phyloP scores from a whole-genome alignment of 1,284 basidiomycete species.

The Naganishia cerealis region DNA sequence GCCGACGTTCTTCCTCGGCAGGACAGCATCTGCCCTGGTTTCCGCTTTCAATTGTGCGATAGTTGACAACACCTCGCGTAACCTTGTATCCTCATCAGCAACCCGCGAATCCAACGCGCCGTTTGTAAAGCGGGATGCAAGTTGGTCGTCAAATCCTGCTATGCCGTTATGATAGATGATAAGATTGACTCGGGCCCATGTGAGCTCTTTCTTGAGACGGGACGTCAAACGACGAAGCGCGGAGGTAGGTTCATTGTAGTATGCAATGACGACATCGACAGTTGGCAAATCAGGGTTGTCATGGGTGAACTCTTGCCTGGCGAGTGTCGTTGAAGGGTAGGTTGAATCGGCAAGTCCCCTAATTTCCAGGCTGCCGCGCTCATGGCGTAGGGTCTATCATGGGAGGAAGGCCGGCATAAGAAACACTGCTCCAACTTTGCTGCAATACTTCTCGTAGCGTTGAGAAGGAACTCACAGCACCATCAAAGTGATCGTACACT shows the following conservation, averaged over 20 bases:
- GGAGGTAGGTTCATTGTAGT: constrained; percentile 18
- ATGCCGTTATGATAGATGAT: constrained; percentile 17
- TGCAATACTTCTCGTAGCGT: not conserved
- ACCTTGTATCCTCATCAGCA: not conserved
- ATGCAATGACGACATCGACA: constrained; percentile 17
- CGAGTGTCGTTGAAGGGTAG: not conserved
- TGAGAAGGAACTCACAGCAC: not conserved
- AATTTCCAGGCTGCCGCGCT: not conserved
- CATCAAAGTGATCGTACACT: not conserved
- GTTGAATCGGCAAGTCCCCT: not conserved
- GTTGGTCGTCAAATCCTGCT: not conserved
- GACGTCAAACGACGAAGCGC: not conserved
- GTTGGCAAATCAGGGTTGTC: not conserved
- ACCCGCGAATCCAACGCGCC: not conserved
- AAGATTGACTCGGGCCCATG: constrained; percentile 4
- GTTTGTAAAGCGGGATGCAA: not conserved
- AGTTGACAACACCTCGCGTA: not conserved
- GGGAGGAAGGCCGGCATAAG: not conserved
- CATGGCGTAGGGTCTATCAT: not conserved
- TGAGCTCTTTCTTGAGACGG: constrained; percentile 8
- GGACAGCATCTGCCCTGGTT: constrained; percentile 6
- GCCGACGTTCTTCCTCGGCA: constrained; percentile 11
- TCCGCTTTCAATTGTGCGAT: not conserved
- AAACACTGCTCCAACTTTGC: not conserved
- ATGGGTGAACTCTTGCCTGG: not conserved